A percentile compares a stretch with the other conserved stretches of the same genome.
Conservation (phyloP, 2,329 filamentous ascomycete species). For the Pseudogymnoascus sp. region DNA sequence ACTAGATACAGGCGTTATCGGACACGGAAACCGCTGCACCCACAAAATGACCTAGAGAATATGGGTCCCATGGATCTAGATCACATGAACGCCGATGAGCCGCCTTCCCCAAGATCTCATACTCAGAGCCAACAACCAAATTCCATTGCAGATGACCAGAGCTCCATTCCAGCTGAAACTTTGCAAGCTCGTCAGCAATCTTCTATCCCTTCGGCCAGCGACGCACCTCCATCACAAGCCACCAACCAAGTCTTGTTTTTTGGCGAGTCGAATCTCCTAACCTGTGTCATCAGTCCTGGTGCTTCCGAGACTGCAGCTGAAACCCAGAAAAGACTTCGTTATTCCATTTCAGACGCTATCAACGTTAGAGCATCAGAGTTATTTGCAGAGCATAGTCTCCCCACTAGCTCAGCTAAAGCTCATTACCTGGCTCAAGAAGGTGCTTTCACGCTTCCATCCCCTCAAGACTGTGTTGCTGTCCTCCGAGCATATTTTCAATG, state of each 20-base stretch:
- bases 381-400: constrained; percentile 9
- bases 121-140: background rate
- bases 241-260: background rate
- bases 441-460: constrained; percentile 41
- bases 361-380: constrained; percentile 16
- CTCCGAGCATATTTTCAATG: constrained; percentile 49
- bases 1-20: background rate
- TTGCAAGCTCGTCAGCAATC: background rate
- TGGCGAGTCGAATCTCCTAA: constrained; percentile 16
- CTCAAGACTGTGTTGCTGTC: constrained; percentile 37
- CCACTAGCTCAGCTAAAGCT: constrained; percentile 26
- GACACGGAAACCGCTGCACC: background rate
- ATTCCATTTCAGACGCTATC: constrained; percentile 31
- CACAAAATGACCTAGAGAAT: background rate
- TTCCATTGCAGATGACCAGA: background rate
- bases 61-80: background rate
- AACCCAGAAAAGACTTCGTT: constrained; percentile 23
- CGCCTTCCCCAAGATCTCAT: background rate
- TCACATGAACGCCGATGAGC: background rate
- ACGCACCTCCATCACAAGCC: background rate
- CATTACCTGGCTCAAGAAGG: constrained; percentile 35
- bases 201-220: background rate
- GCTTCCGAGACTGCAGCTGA: constrained; percentile 27
- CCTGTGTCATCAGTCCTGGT: constrained; percentile 37
- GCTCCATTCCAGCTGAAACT: background rate